Base-by-base conservation (phyloP, 2,329 filamentous ascomycete species). In the Aureobasidium lini region DNA sequence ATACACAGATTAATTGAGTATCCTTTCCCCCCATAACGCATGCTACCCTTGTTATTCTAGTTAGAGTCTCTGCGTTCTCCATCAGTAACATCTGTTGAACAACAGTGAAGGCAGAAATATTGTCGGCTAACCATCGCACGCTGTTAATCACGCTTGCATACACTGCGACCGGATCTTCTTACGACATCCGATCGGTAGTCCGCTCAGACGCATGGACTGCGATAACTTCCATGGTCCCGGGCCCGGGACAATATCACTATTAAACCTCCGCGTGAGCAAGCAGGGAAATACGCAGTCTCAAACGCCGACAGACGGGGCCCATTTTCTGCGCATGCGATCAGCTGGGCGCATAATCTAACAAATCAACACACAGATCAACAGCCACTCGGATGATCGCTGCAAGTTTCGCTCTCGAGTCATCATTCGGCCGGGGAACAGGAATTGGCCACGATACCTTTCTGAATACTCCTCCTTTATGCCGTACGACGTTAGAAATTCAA, bases 331-430 rank as follows among this genome's bases (percentile, higher is more conserved):
- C 54, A 57, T 47, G 15, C 15, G 54, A 57, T 57, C 54, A 57
- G 54, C 42, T 57, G 54, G 44, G 54, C 54, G 54, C 34, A 44
- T 47, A 48, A 18, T 29, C 23, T 28, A 39, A 29, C 54, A 57
- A 57, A 57, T 57, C 54, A 57, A 23, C 15, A 36, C 4, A 10
- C 18, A 15, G 18, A 23, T 13, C 15, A 37, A 16, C 15, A 57
- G 54, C 54, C 54, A 57, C 54, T 57, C 54, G 54, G 42, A 57
- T 57, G 54, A 57, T 57, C 54, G 54, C 54, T 57, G 54, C 54
- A 47, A 48, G 43, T 3, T 32, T 40, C 11, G 34, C 29, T 48
- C 54, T 57, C 43, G 43, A 57, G 43, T 48, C 54, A 42, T 57
- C 32, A 48, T 57, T 57, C 34, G 54, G 31, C 43, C 42, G 43